A percentile compares a stretch with the other conserved stretches of the same genome.
Conservation (phyloP, 208 protist genomes). For the Leishmania arabica region DNA sequence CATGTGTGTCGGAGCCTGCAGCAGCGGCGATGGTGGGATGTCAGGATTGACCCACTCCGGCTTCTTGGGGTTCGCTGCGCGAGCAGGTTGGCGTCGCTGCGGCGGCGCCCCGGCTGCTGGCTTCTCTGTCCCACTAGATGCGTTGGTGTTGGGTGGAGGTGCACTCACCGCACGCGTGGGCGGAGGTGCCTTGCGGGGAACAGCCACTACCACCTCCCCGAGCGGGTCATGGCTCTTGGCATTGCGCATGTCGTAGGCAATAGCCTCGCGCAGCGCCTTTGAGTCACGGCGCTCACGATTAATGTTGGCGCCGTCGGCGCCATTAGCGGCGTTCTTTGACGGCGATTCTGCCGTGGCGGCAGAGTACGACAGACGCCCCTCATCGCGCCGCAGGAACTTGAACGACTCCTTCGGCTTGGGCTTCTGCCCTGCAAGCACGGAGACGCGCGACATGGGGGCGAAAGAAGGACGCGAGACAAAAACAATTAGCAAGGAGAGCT, state of each 20-base stretch:
- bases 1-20: not conserved
- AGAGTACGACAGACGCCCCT: constrained; percentile 82
- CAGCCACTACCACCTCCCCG: constrained; percentile 76
- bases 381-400: constrained; percentile 83
- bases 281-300: constrained; percentile 64
- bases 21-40: constrained; percentile 5
- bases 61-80: constrained; percentile 9
- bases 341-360: constrained; percentile 24
- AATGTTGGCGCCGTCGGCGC: constrained; percentile 8
- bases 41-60: constrained; percentile 54
- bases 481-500: not conserved
- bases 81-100: constrained; percentile 11
- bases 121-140: not conserved
- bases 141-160: constrained; percentile 5
- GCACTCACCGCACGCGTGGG: constrained; percentile 30
- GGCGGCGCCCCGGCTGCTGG: not conserved
- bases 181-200: constrained; percentile 77
- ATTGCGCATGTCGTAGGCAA: constrained; percentile 86
- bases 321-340: constrained; percentile 20
- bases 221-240: constrained; percentile 77
- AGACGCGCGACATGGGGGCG: constrained; percentile 48
- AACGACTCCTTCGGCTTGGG: constrained; percentile 74
- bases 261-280: constrained; percentile 74
- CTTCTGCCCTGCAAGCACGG: constrained; percentile 67
- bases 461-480: not conserved